Base-by-base conservation (phyloP, 2,329 filamentous ascomycete genomes). In the Mycosphaerella sp. region DNA sequence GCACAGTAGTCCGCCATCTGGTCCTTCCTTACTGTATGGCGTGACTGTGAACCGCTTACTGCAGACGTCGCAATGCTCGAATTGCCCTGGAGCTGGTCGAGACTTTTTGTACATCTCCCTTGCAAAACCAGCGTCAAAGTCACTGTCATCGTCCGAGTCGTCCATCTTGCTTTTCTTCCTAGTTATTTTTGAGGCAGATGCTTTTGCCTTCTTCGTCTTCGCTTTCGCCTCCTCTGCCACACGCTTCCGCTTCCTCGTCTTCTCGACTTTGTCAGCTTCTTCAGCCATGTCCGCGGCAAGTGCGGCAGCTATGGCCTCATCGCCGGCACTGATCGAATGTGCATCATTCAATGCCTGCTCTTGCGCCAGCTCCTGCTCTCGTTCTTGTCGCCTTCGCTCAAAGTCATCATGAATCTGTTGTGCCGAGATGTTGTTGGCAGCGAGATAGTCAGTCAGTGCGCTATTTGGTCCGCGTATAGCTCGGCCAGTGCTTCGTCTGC, bases 1-100 rank as follows among this genome's bases (percentile, higher is more conserved):
- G 66, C 91, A 97, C 1, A 96, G 75, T n/a, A 97, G 74, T 13
- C 89, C 89, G 3, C 90, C 90, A n/a, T 85, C 77, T 0, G 87
- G 86, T 0, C 87, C 89, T 25, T 84, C 79, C 58, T 89, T 85
- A 56, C 86, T 89, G 71, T 96, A 96, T 0, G 88, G 79, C 0
- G 91, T 96, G 40, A 97, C 90, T 0, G 89, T 95, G 65, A 97
- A 97, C 34, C 89, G 83, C 67, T 93, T 95, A 39, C 79, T 77
- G 68, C 91, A 97, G 2, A 84, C 72, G 56, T 87, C 89, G 66
- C 91, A 97, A 59, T 95, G 90, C 57, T 87, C 89, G 64, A 91
- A 80, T 68, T 97, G 91, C 2, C 88, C 89, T 1, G 89, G 87
- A n/a, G 84, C 67, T 1, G 84, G 83, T 28, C 73, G 73, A 12